Base-by-base conservation (phyloP, 148 eudicot genomes). In the Cornus florida region DNA sequence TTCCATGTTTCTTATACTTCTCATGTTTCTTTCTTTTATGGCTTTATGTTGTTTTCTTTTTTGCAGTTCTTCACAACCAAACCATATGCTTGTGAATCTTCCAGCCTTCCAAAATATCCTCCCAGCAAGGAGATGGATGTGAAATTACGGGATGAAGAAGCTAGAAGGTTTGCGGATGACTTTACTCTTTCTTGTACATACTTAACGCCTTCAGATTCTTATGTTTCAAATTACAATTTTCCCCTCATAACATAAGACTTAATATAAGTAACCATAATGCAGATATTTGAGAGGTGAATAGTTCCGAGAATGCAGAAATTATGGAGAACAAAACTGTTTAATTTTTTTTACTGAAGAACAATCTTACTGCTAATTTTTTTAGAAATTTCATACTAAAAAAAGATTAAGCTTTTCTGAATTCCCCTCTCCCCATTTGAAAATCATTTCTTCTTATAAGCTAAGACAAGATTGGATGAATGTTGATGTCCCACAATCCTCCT, bases 121-220 rank as follows among this genome's bases (percentile, higher is more conserved):
- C 97, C 97, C 28, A 92, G 90, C 84, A 92, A 92, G 82, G 97
- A 92, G 86, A 92, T 92, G 92, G 97, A 92, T 83, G 97, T 92
- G 31, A 92, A 89, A 82, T 84, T 88, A 67, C 90, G 97, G 32
- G 97, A 92, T 81, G 93, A 92, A 87, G 91, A 90, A 85, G 86
- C 94, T 78, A 82, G 94, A 89, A 90, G 97, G 97, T 92, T 33
- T 48, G 83, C 35, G 22, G 31, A 39, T 22, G 4, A 48, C 11
- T 43, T 43, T 0, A 53, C 2, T 62, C 20, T n/a, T 13, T 48
- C 10, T 48, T 48, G 53, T 48, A 48, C 53, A 3, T 48, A 8
- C 53, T 48, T 1, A 5, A 62, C 5, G 20, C 66, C 8, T 62
- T 20, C 66, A 62, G 19, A 62, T 62, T 62, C 66, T 62, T 6